A percentile compares a stretch with the other conserved stretches of the same genome.
These are phyloP conservation scores for Carallia brachiata DNA, from an alignment of 345 rosid genomes.

Conservation along the genomic window DNA sequence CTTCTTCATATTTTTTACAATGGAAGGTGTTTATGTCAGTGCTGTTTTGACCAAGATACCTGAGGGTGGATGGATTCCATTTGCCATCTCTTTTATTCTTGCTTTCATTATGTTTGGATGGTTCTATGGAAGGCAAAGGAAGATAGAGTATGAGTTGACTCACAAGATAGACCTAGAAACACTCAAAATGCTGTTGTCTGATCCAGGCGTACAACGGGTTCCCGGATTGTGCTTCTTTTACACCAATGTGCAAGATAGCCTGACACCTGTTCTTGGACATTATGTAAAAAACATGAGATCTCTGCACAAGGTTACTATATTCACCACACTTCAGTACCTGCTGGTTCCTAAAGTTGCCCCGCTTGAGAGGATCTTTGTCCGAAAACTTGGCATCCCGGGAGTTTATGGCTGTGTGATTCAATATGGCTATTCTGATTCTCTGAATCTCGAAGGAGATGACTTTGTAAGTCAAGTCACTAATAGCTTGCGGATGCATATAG, in stretches of 20 bases:
- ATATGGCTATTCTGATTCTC: conserved; percentile 64
- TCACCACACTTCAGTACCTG: conserved; percentile 63
- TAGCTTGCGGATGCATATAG: conserved; percentile 36
- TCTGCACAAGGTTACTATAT: conserved; percentile 71
- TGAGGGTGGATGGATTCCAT: conserved; percentile 93
- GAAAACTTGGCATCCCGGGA: conserved; percentile 40
- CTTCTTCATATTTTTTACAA: conserved; percentile 54
- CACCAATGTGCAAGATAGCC: conserved; percentile 75
- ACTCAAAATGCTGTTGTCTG: conserved; percentile 50
- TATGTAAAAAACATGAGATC: conserved; percentile 76
- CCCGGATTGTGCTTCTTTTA: conserved; percentile 83
- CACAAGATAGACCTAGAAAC: conserved; percentile 59
- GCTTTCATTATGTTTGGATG: conserved; percentile 83
- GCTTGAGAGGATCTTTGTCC: conserved; percentile 45
- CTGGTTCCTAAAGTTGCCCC: conserved; percentile 60
- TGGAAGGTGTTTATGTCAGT: conserved; percentile 83
- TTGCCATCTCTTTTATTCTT: conserved; percentile 70
- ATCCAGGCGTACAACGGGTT: conserved; percentile 70
- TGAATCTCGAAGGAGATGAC: conserved; percentile 51
- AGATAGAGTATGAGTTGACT: conserved; percentile 66
- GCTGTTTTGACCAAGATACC: conserved; percentile 70
- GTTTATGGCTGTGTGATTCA: conserved; percentile 56
- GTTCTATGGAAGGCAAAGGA: conserved; percentile 85
- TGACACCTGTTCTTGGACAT: conserved; percentile 77
- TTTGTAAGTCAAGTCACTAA: conserved; percentile 45